Conservation (phyloP, 441 rosid species). For the Erodium trifolium region DNA sequence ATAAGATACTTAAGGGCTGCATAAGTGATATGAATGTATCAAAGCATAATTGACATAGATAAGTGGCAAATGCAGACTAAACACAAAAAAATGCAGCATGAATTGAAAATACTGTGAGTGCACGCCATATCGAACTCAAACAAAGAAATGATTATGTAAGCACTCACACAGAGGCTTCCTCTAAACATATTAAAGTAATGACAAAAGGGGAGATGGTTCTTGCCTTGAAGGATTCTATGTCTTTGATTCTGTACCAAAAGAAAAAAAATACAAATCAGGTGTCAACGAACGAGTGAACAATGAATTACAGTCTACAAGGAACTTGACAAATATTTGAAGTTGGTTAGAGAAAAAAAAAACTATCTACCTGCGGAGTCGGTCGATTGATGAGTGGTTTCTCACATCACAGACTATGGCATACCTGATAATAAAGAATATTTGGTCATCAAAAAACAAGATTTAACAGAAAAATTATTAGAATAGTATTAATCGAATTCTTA, state of each 20-base stretch:
- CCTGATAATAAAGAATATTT: slow-evolving; percentile 28
- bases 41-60: slow-evolving; percentile 11
- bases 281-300: slow-evolving; percentile 16
- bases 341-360: slow-evolving; percentile 8
- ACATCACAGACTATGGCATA: slow-evolving; percentile 74
- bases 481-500: neutral
- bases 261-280: slow-evolving; percentile 17
- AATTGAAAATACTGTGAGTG: neutral
- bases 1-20: slow-evolving; percentile 95
- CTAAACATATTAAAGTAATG: slow-evolving; percentile 6
- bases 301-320: neutral
- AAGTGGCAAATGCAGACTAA: neutral
- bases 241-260: slow-evolving; percentile 61
- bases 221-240: slow-evolving; percentile 76
- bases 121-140: neutral
- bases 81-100: neutral
- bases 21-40: slow-evolving; percentile 16
- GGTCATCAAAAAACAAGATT: neutral
- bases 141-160: neutral
- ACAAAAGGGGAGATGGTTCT: slow-evolving; percentile 13
- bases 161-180: slow-evolving; percentile 8
- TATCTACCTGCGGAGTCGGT: slow-evolving; percentile 79
- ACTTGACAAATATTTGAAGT: neutral
- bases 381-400: slow-evolving; percentile 68
- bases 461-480: neutral